Base-by-base conservation (phyloP, 768 basidiomycete species). In the Tricholoma hemisulphureum region DNA sequence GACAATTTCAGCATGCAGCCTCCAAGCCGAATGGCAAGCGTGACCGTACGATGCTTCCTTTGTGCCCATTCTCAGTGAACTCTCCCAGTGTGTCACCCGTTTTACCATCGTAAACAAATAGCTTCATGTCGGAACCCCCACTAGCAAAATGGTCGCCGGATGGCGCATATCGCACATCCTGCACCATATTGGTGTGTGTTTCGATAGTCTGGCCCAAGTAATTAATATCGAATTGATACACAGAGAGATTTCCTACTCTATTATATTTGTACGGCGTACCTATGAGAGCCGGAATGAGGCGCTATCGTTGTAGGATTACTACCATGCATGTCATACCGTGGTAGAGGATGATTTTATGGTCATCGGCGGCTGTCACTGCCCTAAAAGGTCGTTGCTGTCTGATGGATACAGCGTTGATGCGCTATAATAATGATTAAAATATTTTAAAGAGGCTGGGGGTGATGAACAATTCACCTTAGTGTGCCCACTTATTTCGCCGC, bases 61-160 rank as follows among this genome's bases (percentile, higher is more conserved):
- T 85, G 69, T 94, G 91, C 3, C 83, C 81, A 60, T 69, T 81
- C 55, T 88, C 86, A 11, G 80, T 79, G 51, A 95, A 67, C 63
- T 93, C 91, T 16, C 77, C 80, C 20, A 88, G 61, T 3, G 85
- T 86, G 24, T 96, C 91, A 1, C 95, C 95, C 2, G 84, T 87
- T 71, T 90, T 89, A 24, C 96, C 96, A 56, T 95, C 92, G 68
- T 95, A 96, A 11, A 98, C 65, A 76, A 97, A 91, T 20, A 91
- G 73, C 75, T 89, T 96, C 28, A 80, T 82, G 69, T 98, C 96
- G 5, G 91, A 89, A 20, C 93, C 96, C 32, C 91, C 93, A 57
- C 92, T 94, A 13, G 85, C 89, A 67, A 98, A 95, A 41, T 86
- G 76, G 39, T 88, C 84, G 2, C 96, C 96, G 8, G 87, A 87